phyloP scores from a whole-genome alignment of 1,284 basidiomycete species.

The Apiotrichum akiyoshidainum region DNA sequence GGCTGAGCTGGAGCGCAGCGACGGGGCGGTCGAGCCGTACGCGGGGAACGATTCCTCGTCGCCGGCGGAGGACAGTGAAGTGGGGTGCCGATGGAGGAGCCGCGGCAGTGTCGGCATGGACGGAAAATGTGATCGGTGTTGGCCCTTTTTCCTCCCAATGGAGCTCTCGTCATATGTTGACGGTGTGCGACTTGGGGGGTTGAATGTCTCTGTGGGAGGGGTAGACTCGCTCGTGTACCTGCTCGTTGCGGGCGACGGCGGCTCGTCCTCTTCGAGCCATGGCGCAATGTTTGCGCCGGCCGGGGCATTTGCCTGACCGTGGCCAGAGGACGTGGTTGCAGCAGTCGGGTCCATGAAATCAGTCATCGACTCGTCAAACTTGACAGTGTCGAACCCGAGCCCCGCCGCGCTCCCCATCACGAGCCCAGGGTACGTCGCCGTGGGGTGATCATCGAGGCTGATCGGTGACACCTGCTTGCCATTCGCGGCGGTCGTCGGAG shows the following conservation, averaged over 20 bases:
- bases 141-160: slow-evolving; percentile 13
- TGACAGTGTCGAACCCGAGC: slow-evolving; percentile 30
- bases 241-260: slow-evolving; percentile 7
- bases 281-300: slow-evolving; percentile 43
- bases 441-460: not conserved
- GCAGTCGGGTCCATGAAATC: slow-evolving; percentile 41
- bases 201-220: not conserved
- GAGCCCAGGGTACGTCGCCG: slow-evolving; percentile 30
- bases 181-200: not conserved
- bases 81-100: slow-evolving; percentile 9
- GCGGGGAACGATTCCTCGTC: slow-evolving; percentile 7
- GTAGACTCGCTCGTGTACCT: not conserved
- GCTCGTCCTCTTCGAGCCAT: slow-evolving; percentile 42
- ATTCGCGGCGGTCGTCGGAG: not conserved
- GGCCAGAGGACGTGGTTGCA: slow-evolving; percentile 3
- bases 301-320: not conserved
- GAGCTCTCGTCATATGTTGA: not conserved
- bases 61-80: slow-evolving; percentile 1
- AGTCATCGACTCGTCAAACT: slow-evolving; percentile 33
- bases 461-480: not conserved
- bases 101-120: slow-evolving; percentile 32
- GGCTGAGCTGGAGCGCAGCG: slow-evolving; percentile 13
- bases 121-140: slow-evolving; percentile 28
- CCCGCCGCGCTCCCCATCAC: slow-evolving; percentile 27
- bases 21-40: not conserved